Conservation (phyloP, 2,329 filamentous ascomycete species). For the Colletotrichum paranaense region DNA sequence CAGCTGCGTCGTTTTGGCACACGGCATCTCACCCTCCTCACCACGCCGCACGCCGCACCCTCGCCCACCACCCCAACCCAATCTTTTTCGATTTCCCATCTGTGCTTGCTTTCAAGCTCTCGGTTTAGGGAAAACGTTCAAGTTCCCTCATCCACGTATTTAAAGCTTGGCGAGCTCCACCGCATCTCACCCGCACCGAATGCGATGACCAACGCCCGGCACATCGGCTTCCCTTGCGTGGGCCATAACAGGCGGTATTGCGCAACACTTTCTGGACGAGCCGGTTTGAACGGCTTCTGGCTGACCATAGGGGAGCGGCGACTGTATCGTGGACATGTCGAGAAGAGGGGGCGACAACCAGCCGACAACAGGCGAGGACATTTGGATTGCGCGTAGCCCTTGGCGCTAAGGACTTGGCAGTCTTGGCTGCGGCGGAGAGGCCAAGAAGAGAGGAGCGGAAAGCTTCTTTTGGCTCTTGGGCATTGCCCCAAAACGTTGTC, state of each 20-base stretch:
- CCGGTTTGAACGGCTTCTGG: constrained; percentile 29
- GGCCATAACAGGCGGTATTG: constrained; percentile 32
- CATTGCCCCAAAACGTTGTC: constrained; percentile 15
- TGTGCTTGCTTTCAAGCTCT: neutral
- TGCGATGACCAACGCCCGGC: constrained; percentile 1
- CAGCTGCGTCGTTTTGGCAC: neutral
- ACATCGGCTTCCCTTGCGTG: constrained; percentile 31
- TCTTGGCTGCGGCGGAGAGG: constrained; percentile 36
- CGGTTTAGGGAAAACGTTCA: neutral
- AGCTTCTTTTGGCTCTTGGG: constrained; percentile 34
- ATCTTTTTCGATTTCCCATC: neutral
- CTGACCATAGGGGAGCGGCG: constrained; percentile 20
- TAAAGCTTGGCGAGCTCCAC: constrained; percentile 20
- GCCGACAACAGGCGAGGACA: constrained; percentile 10
- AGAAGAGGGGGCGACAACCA: constrained; percentile 11
- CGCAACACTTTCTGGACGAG: constrained; percentile 32
- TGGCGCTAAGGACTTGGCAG: constrained; percentile 32
- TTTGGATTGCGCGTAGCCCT: constrained; percentile 35
- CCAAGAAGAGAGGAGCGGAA: constrained; percentile 36
- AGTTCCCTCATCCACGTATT: neutral
- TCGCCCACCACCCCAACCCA: neutral
- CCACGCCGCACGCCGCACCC: neutral
- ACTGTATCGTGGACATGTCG: constrained; percentile 12
- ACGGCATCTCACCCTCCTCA: neutral
- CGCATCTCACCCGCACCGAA: neutral